A percentile compares a stretch with the other conserved stretches of the same genome.
These are phyloP conservation scores for Bullera alba DNA, from an alignment of 768 basidiomycete genomes.

Conservation along the genomic window DNA sequence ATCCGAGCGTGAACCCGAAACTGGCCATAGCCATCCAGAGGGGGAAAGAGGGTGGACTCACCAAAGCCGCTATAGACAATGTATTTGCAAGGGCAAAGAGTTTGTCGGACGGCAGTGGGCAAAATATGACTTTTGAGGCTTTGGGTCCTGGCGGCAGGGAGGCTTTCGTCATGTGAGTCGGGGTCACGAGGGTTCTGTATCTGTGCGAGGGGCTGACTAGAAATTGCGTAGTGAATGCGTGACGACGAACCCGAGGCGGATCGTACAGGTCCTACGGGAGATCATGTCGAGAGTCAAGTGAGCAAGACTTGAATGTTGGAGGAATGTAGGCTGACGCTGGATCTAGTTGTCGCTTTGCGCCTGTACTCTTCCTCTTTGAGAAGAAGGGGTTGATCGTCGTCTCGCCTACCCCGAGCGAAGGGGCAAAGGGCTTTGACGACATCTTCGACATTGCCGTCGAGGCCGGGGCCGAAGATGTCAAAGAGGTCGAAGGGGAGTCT, in stretches of 20 bases:
- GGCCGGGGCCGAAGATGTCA: slow-evolving; percentile 42
- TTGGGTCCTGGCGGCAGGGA: slow-evolving; percentile 38
- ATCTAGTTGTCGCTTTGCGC: slow-evolving; percentile 32
- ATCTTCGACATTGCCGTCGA: slow-evolving; percentile 41
- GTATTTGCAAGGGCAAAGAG: slow-evolving; percentile 18
- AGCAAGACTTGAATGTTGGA: not conserved
- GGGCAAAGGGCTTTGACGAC: slow-evolving; percentile 26
- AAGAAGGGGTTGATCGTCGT: slow-evolving; percentile 37
- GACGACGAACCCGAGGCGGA: slow-evolving; percentile 33
- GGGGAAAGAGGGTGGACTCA: slow-evolving; percentile 35
- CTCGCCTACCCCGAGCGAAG: not conserved
- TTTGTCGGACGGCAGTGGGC: slow-evolving; percentile 28
- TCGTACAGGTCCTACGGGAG: slow-evolving; percentile 32
- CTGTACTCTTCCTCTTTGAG: slow-evolving; percentile 39
- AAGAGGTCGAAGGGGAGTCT: slow-evolving; percentile 21
- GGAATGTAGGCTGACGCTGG: not conserved
- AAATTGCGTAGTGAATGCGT: slow-evolving; percentile 32
- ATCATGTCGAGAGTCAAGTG: slow-evolving; percentile 23
- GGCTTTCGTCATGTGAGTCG: slow-evolving; percentile 42
- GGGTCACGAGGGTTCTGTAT: too few relatives aligned
- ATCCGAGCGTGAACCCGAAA: slow-evolving; percentile 30
- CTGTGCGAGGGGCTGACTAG: not conserved
- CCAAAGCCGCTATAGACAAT: slow-evolving; percentile 35
- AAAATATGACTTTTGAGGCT: slow-evolving; percentile 39
- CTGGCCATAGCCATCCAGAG: slow-evolving; percentile 31